A percentile compares a stretch with the other conserved stretches of the same genome.
Evolutionary conservation across 1,139 yeast genomes (phyloP).

Genomic region (Pichia sp.): DNA sequence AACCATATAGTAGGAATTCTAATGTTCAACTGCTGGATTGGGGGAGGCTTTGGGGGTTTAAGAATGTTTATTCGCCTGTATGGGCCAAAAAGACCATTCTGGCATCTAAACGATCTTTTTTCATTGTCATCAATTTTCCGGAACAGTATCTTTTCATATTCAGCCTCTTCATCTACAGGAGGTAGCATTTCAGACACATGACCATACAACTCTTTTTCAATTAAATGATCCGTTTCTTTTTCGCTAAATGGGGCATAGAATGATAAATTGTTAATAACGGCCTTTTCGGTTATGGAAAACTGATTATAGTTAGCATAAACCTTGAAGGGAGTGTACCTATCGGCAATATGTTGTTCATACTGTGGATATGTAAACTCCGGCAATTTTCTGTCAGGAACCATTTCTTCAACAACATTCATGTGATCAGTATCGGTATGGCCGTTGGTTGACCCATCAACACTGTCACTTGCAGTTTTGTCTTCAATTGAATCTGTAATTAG

Average conservation of each 20-base stretch:
- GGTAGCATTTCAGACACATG: conserved; percentile 61
- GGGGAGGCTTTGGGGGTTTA: conserved; percentile 87
- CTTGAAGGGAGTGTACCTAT: conserved; percentile 48
- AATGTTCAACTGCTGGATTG: conserved; percentile 67
- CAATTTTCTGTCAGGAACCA: conserved; percentile 14
- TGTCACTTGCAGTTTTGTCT: background rate
- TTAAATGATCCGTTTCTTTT: conserved; percentile 32
- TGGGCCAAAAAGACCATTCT: conserved; percentile 55
- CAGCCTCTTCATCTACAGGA: conserved; percentile 52
- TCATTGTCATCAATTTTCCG: conserved; percentile 44
- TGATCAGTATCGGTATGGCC: background rate
- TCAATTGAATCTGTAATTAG: background rate
- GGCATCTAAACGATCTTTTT: conserved; percentile 34
- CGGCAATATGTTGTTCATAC: conserved; percentile 17
- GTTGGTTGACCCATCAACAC: background rate
- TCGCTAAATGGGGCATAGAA: conserved; percentile 49
- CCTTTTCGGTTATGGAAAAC: conserved; percentile 50
- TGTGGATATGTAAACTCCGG: conserved; percentile 33
- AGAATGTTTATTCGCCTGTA: conserved; percentile 59
- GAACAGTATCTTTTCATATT: conserved; percentile 58
- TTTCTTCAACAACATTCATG: background rate
- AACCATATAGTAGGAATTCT: conserved; percentile 94
- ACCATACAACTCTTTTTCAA: conserved; percentile 27
- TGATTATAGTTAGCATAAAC: conserved; percentile 48
- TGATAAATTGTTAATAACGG: conserved; percentile 53